Conservation (phyloP, 2,329 filamentous ascomycete species). For the Aspergillus puulaauensis region DNA sequence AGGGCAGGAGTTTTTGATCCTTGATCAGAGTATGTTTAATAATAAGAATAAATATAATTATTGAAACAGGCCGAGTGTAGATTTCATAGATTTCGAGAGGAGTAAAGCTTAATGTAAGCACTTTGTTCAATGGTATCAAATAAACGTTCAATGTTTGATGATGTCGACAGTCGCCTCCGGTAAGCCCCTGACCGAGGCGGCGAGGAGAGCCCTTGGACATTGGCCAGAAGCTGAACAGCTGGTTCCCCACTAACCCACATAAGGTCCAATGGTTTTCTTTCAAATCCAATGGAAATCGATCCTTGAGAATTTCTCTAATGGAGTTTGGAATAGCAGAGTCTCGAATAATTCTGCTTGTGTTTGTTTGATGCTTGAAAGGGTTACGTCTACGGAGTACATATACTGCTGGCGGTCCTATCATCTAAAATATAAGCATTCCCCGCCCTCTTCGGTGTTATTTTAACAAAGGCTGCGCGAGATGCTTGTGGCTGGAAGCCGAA, state of each 20-base stretch:
- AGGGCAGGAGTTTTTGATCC: too few relatives aligned
- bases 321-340: neutral
- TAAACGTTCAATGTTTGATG: neutral
- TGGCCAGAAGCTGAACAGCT: too few relatives aligned
- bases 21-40: neutral
- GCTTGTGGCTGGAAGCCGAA: too few relatives aligned
- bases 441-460: too few relatives aligned
- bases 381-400: too few relatives aligned
- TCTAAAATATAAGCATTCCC: too few relatives aligned
- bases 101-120: neutral
- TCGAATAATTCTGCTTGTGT: neutral
- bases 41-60: neutral
- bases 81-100: neutral
- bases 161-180: neutral
- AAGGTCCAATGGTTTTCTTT: neutral
- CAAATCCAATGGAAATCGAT: neutral
- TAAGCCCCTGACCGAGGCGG: constrained; percentile 1
- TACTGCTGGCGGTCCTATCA: too few relatives aligned
- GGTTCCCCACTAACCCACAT: constrained; percentile 10
- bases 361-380: too few relatives aligned
- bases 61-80: neutral
- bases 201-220: neutral
- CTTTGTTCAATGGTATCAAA: neutral
- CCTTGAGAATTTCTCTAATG: neutral
- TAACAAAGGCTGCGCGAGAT: too few relatives aligned